Evolutionary conservation across 305 asterid species (phyloP).

Genomic region (Solanum hybrid): DNA sequence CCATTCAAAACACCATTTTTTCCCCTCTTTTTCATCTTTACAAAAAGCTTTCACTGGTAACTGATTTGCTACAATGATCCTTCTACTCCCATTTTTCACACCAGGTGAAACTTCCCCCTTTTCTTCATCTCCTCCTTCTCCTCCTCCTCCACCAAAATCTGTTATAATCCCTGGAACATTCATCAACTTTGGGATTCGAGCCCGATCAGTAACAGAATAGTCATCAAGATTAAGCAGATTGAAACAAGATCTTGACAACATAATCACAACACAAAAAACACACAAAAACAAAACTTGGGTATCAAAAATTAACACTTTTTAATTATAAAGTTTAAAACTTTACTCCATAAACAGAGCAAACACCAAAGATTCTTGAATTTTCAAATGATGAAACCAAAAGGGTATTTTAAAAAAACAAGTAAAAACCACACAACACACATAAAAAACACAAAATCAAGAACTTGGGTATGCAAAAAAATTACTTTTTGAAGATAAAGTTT

Average conservation of each 20-base stretch:
- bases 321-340: not conserved
- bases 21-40: conserved; percentile 18
- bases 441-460: not conserved
- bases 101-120: conserved; percentile 2
- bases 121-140: conserved; percentile 6
- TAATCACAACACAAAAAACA: conserved; percentile 13
- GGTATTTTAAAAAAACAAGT: not conserved
- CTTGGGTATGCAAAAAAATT: not conserved
- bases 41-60: conserved; percentile 43
- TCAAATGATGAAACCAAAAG: not conserved
- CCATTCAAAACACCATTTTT: conserved; percentile 76
- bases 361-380: not conserved
- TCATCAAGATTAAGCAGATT: conserved; percentile 70
- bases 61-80: conserved; percentile 62
- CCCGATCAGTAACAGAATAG: conserved; percentile 43
- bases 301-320: not conserved
- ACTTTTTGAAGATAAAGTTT: not conserved
- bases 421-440: not conserved
- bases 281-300: not conserved
- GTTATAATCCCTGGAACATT: conserved; percentile 53
- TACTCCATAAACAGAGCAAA: not conserved
- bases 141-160: conserved; percentile 30
- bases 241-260: conserved; percentile 83
- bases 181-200: conserved; percentile 60
- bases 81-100: conserved; percentile 24